These are phyloP conservation scores for Penicillium lividum DNA, from an alignment of 495 filamentous ascomycete genomes.

Conservation along the genomic window DNA sequence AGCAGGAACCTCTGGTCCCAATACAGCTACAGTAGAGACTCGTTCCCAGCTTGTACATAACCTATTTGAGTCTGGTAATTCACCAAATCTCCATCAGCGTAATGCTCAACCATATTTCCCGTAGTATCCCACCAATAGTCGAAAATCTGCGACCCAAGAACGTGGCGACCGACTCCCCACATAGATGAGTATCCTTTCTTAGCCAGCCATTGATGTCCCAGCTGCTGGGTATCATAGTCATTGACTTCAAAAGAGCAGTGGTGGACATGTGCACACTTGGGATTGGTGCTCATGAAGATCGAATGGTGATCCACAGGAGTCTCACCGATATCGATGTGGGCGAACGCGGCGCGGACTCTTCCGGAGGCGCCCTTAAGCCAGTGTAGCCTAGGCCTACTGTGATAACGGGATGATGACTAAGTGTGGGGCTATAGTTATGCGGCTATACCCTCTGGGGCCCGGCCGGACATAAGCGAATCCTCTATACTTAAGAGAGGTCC, in stretches of 20 bases:
- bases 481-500: too few species aligned
- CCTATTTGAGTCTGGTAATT: constrained; percentile 56
- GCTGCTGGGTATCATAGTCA: constrained; percentile 72
- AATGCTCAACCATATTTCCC: constrained; percentile 68
- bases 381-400: too few species aligned
- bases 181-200: constrained; percentile 64
- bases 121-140: constrained; percentile 74
- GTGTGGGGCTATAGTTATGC: too few species aligned
- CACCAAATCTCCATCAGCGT: constrained; percentile 68
- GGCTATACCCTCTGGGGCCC: too few species aligned
- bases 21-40: constrained; percentile 27
- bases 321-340: constrained; percentile 62
- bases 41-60: constrained; percentile 25
- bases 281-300: constrained; percentile 65
- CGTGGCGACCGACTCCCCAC: constrained; percentile 76
- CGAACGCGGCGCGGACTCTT: constrained; percentile 46
- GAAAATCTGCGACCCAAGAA: constrained; percentile 74
- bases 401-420: too few species aligned
- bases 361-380: too few species aligned
- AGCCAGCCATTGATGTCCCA: constrained; percentile 71
- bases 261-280: constrained; percentile 58
- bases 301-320: constrained; percentile 68
- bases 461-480: too few species aligned
- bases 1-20: constrained; percentile 34
- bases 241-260: constrained; percentile 74